These are phyloP conservation scores for Globisporangium orthogonon DNA, from an alignment of 352 stramenopile species.

Conservation along the genomic window DNA sequence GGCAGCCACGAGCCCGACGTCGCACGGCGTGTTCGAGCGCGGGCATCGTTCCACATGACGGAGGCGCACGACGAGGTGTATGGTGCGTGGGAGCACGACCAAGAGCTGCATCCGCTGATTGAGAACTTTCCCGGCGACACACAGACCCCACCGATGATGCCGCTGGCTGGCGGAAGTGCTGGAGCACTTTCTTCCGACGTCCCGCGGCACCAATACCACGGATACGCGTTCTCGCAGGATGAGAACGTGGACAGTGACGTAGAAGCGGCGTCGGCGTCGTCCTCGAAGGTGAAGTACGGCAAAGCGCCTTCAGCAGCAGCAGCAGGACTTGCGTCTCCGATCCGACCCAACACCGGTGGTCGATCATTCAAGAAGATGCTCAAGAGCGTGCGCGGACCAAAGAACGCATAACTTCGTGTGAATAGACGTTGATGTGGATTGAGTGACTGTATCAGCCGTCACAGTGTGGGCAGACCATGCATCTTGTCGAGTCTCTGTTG, in stretches of 20 bases:
- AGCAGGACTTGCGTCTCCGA: constrained; percentile 7
- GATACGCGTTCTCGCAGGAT: constrained; percentile 77
- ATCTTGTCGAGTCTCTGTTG: not conserved
- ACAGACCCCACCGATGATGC: not conserved
- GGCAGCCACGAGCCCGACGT: constrained; percentile 10
- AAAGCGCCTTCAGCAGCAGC: constrained; percentile 8
- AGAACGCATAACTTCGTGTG: constrained; percentile 38
- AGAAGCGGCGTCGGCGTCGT: constrained; percentile 27
- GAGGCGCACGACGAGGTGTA: constrained; percentile 12
- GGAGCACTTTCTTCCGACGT: constrained; percentile 4
- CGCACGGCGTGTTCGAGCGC: constrained; percentile 37
- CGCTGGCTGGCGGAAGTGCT: not conserved
- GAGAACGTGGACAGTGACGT: constrained; percentile 69
- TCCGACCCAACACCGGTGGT: constrained; percentile 2
- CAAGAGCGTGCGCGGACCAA: constrained; percentile 63
- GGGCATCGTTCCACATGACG: constrained; percentile 43
- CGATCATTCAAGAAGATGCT: constrained; percentile 67
- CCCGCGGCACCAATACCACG: constrained; percentile 41
- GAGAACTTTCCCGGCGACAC: not conserved
- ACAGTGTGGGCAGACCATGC: not conserved
- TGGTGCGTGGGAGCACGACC: constrained; percentile 3
- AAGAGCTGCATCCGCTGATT: constrained; percentile 7
- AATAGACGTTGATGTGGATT: not conserved
- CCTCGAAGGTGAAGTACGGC: constrained; percentile 16
- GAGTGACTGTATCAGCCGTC: not conserved